phyloP scores from a whole-genome alignment of 768 basidiomycete genomes.

The Suillus sp. region DNA sequence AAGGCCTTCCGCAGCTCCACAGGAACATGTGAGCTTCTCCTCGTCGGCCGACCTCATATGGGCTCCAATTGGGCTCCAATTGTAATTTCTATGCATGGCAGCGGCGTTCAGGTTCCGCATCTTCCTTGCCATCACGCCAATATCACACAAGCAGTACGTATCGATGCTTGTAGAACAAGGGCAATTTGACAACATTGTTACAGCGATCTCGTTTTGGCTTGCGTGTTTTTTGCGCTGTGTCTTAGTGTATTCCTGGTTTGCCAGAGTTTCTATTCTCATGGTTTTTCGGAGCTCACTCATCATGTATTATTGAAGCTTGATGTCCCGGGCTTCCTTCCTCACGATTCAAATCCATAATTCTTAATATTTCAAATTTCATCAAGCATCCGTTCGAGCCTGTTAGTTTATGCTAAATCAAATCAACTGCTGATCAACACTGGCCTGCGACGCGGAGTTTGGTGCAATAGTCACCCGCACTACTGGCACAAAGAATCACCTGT shows the following conservation, averaged over 20 bases:
- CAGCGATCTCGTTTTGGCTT: neutral
- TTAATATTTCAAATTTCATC: neutral
- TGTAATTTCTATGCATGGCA: neutral
- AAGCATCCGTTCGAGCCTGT: neutral
- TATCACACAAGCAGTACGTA: neutral
- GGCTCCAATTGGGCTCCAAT: neutral
- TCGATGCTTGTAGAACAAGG: neutral
- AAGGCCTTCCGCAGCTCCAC: neutral
- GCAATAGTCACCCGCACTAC: neutral
- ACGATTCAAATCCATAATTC: neutral
- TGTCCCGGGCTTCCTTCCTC: neutral
- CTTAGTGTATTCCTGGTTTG: neutral
- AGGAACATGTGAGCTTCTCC: constrained; percentile 1
- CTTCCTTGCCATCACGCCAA: neutral
- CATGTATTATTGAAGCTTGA: neutral
- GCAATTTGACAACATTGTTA: too few relatives aligned
- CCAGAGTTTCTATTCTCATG: neutral
- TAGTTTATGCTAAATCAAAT: neutral
- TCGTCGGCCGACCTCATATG: neutral
- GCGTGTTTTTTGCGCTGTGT: neutral
- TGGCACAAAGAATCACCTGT: neutral
- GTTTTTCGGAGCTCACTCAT: neutral
- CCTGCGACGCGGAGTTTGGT: neutral
- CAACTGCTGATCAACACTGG: neutral
- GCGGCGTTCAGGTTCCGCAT: neutral